A percentile compares a stretch with the other conserved stretches of the same genome.
Evolutionary conservation across 2,329 filamentous ascomycete species (phyloP).

Genomic region (Sclerotinia trifoliorum): DNA sequence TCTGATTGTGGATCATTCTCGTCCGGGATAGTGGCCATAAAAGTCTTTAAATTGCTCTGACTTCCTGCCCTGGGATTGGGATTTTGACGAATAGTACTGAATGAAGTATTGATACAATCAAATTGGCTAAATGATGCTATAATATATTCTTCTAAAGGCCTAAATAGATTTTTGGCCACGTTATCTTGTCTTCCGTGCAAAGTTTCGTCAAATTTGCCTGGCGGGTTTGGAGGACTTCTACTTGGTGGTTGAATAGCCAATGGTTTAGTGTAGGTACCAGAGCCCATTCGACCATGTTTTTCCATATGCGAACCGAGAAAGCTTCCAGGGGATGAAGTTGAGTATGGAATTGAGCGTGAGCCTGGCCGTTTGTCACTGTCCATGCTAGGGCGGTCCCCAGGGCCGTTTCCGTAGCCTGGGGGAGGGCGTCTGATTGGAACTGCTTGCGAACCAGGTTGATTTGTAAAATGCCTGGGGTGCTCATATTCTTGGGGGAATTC

Average conservation of each 20-base stretch:
- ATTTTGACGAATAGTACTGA: slow-evolving; percentile 53
- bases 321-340: slow-evolving; percentile 34
- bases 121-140: slow-evolving; percentile 65
- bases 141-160: slow-evolving; percentile 75
- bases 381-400: neutral
- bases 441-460: slow-evolving; percentile 17
- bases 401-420: neutral
- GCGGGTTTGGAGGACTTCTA: slow-evolving; percentile 17
- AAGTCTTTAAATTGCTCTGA: slow-evolving; percentile 30
- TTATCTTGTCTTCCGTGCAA: slow-evolving; percentile 42
- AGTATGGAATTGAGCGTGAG: slow-evolving; percentile 28
- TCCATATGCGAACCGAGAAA: slow-evolving; percentile 29
- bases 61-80: slow-evolving; percentile 37
- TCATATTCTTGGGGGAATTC: slow-evolving; percentile 13
- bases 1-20: slow-evolving; percentile 38
- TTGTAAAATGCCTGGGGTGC: neutral
- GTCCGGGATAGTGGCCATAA: slow-evolving; percentile 33
- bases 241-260: slow-evolving; percentile 1
- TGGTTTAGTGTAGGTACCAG: slow-evolving; percentile 13
- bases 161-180: slow-evolving; percentile 62
- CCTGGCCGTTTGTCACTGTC: slow-evolving; percentile 3
- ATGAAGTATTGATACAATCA: slow-evolving; percentile 74
- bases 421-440: slow-evolving; percentile 14
- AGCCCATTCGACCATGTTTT: slow-evolving; percentile 14
- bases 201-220: slow-evolving; percentile 11